Percentiles rank a stretch among this genome's conserved stretches.
These are phyloP conservation scores for Fusarium coicis DNA, from an alignment of 2,329 filamentous ascomycete species.

Conservation along the genomic window DNA sequence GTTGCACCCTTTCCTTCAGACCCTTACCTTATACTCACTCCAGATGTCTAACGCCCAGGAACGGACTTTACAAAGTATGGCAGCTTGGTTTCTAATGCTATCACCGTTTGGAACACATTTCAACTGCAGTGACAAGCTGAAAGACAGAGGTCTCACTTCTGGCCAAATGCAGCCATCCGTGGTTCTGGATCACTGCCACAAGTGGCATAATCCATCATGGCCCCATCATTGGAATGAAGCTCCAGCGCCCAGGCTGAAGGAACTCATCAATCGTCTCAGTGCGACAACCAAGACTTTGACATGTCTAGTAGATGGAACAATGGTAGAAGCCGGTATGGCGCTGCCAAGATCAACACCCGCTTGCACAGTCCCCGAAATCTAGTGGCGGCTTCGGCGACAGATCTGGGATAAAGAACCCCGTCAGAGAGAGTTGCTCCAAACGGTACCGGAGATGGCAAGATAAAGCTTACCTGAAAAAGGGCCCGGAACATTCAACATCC, in stretches of 20 bases:
- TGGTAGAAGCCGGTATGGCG: slow-evolving; percentile 13
- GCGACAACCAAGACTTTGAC: slow-evolving; percentile 19
- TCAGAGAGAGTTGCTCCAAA: slow-evolving; percentile 6
- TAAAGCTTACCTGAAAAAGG: slow-evolving; percentile 20
- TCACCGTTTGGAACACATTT: background rate
- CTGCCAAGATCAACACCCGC: slow-evolving; percentile 19
- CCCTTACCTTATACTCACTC: slow-evolving; percentile 27
- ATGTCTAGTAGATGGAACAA: slow-evolving; percentile 26
- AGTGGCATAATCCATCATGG: slow-evolving; percentile 19
- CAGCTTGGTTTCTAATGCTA: background rate
- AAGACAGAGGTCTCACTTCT: background rate
- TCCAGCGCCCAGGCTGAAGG: slow-evolving; percentile 36
- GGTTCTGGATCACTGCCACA: slow-evolving; percentile 21
- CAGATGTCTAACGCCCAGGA: slow-evolving; percentile 22
- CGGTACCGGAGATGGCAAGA: slow-evolving; percentile 1
- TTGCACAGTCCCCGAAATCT: slow-evolving; percentile 13
- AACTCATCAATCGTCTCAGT: slow-evolving; percentile 10
- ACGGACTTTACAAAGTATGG: slow-evolving; percentile 3
- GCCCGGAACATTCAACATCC: slow-evolving; percentile 25
- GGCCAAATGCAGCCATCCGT: slow-evolving; percentile 10
- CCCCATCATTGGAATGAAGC: slow-evolving; percentile 33
- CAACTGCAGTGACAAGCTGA: background rate
- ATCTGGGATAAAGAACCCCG: slow-evolving; percentile 21
- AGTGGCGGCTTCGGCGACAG: slow-evolving; percentile 24
- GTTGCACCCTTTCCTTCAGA: slow-evolving; percentile 1